phyloP scores from a whole-genome alignment of 345 rosid species.

The Lepidium sativum region DNA sequence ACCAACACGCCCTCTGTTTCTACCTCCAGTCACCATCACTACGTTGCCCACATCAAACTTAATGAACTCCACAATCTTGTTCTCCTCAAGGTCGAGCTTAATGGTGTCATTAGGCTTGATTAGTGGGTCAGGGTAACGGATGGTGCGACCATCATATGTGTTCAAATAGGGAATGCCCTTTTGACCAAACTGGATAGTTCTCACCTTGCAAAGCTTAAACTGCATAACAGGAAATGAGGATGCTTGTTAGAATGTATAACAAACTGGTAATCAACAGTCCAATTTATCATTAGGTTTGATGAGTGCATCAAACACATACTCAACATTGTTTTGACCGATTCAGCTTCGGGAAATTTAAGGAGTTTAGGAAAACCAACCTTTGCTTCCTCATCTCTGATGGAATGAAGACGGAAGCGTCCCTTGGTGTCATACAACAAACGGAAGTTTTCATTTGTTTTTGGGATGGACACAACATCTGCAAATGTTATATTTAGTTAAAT shows the following conservation, averaged over 20 bases:
- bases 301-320: not conserved
- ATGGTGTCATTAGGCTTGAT: constrained; percentile 73
- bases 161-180: constrained; percentile 68
- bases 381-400: constrained; percentile 29
- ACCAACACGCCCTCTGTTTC: constrained; percentile 23
- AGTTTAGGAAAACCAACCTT: constrained; percentile 56
- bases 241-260: not conserved
- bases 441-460: constrained; percentile 70
- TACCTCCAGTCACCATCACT: constrained; percentile 58
- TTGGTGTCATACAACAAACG: constrained; percentile 60
- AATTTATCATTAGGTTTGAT: not conserved
- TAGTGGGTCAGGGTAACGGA: constrained; percentile 30
- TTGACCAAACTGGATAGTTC: constrained; percentile 53
- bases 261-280: not conserved
- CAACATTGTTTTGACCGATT: not conserved
- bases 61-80: constrained; percentile 63
- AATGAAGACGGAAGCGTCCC: constrained; percentile 19
- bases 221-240: constrained; percentile 45
- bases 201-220: constrained; percentile 75
- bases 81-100: constrained; percentile 55
- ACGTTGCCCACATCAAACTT: constrained; percentile 75
- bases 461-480: constrained; percentile 62
- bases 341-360: constrained; percentile 6
- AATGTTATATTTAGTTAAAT: not conserved
- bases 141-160: constrained; percentile 38